Percentiles rank a stretch among this genome's conserved stretches.
Conservation (phyloP, 1,139 yeast species). For the Trichomonascaceae sp. region DNA sequence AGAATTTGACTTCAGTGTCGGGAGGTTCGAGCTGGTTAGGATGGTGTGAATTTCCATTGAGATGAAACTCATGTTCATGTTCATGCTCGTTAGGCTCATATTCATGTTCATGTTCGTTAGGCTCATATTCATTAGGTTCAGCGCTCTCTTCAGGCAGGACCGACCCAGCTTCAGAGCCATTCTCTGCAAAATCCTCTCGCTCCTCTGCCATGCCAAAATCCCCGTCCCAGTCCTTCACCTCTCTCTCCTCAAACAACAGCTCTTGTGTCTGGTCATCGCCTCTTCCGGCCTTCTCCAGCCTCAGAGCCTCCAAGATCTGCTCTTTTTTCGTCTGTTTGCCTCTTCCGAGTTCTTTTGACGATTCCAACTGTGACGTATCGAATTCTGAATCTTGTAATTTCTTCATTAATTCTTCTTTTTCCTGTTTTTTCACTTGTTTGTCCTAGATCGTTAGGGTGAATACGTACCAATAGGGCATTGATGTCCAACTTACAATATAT, state of each 20-base stretch:
- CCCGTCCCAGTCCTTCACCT: slow-evolving; percentile 58
- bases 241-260: slow-evolving; percentile 64
- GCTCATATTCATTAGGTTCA: slow-evolving; percentile 17
- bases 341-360: slow-evolving; percentile 71
- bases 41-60: no score
- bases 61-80: no score
- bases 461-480: background rate
- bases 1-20: slow-evolving; percentile 23
- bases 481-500: slow-evolving; percentile 32
- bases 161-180: no score
- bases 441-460: slow-evolving; percentile 38
- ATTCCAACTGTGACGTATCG: slow-evolving; percentile 62
- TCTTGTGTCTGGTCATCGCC: slow-evolving; percentile 52
- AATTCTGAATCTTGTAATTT: slow-evolving; percentile 61
- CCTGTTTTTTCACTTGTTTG: slow-evolving; percentile 85
- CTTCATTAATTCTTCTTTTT: slow-evolving; percentile 68
- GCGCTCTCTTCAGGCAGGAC: slow-evolving; percentile 12
- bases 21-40: background rate
- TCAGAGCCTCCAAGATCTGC: slow-evolving; percentile 67
- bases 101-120: slow-evolving; percentile 20
- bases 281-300: slow-evolving; percentile 66
- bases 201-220: slow-evolving; percentile 27
- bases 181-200: background rate
- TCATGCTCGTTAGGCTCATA: slow-evolving; percentile 9
- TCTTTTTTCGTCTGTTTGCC: slow-evolving; percentile 71